Percentiles rank a stretch among this genome's conserved stretches.
These are phyloP conservation scores for Pyrenophora graminea DNA, from an alignment of 2,329 filamentous ascomycete species.

Conservation along the genomic window DNA sequence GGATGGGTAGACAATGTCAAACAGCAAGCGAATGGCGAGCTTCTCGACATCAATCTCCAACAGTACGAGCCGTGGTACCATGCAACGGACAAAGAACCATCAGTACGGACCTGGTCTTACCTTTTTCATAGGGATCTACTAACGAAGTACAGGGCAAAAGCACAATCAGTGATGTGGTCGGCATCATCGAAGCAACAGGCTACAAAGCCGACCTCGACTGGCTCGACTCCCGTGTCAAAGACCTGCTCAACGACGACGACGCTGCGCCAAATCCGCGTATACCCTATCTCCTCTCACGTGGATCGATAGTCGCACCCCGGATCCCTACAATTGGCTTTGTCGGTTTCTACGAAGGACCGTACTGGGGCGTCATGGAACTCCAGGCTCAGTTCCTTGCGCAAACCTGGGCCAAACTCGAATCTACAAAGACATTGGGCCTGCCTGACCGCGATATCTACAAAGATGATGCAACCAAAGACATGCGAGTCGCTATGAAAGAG, in stretches of 20 bases:
- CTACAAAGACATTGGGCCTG: slow-evolving; percentile 19
- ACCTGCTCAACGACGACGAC: slow-evolving; percentile 60
- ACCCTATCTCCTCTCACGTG: slow-evolving; percentile 66
- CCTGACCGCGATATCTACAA: slow-evolving; percentile 12
- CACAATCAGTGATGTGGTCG: slow-evolving; percentile 43
- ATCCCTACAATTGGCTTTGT: slow-evolving; percentile 74
- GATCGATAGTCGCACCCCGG: slow-evolving; percentile 64
- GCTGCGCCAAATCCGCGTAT: slow-evolving; percentile 56
- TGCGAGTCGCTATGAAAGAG: slow-evolving; percentile 52
- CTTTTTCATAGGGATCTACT: slow-evolving; percentile 1
- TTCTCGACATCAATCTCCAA: slow-evolving; percentile 12
- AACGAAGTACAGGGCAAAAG: slow-evolving; percentile 8
- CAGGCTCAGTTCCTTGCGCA: slow-evolving; percentile 71
- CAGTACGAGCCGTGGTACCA: slow-evolving; percentile 23
- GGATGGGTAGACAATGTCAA: slow-evolving; percentile 42
- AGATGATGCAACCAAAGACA: slow-evolving; percentile 27
- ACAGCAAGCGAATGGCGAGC: slow-evolving; percentile 3
- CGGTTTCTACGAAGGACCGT: slow-evolving; percentile 81
- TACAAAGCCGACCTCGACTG: slow-evolving; percentile 70
- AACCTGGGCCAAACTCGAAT: slow-evolving; percentile 56
- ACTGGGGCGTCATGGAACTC: slow-evolving; percentile 88
- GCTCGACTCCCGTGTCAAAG: slow-evolving; percentile 61
- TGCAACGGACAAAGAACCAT: neutral
- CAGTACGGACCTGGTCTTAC: slow-evolving; percentile 3
- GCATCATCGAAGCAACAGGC: slow-evolving; percentile 75